Evolutionary conservation across 148 eudicot species (phyloP).

Genomic region (Cornus suecica): DNA sequence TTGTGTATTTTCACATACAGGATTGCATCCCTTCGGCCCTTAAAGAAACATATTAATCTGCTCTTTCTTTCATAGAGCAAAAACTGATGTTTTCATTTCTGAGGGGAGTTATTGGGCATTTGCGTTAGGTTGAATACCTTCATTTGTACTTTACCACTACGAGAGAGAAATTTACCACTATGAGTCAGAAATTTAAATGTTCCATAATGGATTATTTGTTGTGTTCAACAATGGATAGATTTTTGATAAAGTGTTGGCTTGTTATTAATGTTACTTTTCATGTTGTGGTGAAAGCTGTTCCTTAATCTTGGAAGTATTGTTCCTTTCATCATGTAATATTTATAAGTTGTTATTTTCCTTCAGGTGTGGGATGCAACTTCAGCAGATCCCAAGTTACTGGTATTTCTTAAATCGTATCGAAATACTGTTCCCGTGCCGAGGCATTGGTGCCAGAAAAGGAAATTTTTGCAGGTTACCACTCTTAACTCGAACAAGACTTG

Average conservation of each 20-base stretch:
- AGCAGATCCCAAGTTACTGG: slow-evolving; percentile 81
- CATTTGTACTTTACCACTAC: background rate
- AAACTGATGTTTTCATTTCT: background rate
- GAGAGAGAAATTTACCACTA: no score
- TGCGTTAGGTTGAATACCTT: background rate
- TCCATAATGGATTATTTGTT: background rate
- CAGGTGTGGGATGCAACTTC: slow-evolving; percentile 99
- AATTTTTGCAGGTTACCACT: slow-evolving; percentile 77
- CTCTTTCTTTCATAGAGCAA: background rate
- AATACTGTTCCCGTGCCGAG: slow-evolving; percentile 97
- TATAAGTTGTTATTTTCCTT: background rate
- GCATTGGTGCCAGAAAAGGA: slow-evolving; percentile 96
- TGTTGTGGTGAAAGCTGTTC: background rate
- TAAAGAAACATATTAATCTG: background rate
- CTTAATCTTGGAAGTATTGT: background rate
- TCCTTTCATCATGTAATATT: background rate
- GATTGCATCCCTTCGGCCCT: background rate
- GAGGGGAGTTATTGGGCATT: background rate
- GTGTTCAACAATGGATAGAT: background rate
- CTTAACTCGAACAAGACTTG: background rate
- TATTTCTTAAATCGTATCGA: slow-evolving; percentile 79
- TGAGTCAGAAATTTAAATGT: background rate
- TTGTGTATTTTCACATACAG: background rate
- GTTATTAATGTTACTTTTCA: background rate
- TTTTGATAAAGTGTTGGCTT: background rate